These are phyloP conservation scores for Hymenoscyphus infarciens DNA, from an alignment of 2,329 filamentous ascomycete genomes.

Conservation along the genomic window DNA sequence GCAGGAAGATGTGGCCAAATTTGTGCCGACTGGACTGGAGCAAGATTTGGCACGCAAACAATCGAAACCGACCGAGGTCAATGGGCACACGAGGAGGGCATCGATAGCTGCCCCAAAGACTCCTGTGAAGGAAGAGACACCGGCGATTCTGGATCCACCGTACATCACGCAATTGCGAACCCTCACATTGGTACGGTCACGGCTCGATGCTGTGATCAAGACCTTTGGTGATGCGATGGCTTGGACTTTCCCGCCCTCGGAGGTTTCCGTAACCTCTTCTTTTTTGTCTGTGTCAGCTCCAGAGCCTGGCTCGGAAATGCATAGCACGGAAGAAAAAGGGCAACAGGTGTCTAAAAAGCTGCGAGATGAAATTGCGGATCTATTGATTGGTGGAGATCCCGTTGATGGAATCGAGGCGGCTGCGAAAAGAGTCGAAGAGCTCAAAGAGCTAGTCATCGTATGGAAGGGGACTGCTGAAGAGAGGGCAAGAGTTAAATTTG, in stretches of 20 bases:
- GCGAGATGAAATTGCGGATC: conserved; percentile 65
- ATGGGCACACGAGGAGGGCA: conserved; percentile 27
- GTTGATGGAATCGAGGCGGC: conserved; percentile 71
- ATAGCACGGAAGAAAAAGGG: conserved; percentile 80
- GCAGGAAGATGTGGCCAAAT: conserved; percentile 67
- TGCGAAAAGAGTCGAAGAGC: conserved; percentile 66
- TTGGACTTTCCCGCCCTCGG: conserved; percentile 86
- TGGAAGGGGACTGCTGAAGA: conserved; percentile 98
- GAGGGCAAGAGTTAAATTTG: conserved; percentile 74
- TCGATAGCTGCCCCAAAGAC: conserved; percentile 30
- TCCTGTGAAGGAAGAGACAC: conserved; percentile 24
- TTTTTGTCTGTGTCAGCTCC: conserved; percentile 89
- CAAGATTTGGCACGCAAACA: conserved; percentile 25
- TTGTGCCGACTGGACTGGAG: conserved; percentile 54
- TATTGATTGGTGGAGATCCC: conserved; percentile 60
- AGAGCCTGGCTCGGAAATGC: conserved; percentile 61
- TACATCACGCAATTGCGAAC: conserved; percentile 79
- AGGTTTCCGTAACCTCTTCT: conserved; percentile 76
- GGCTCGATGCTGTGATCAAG: conserved; percentile 86
- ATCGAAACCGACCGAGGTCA: conserved; percentile 26
- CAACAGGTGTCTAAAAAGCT: conserved; percentile 72
- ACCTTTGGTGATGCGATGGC: conserved; percentile 95
- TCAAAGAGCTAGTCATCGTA: conserved; percentile 72
- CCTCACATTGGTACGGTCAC: conserved; percentile 73
- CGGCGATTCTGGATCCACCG: conserved; percentile 48